Evolutionary conservation across 164 flowering plant genomes (phyloP).

Genomic region (Buxus sempervirens): DNA sequence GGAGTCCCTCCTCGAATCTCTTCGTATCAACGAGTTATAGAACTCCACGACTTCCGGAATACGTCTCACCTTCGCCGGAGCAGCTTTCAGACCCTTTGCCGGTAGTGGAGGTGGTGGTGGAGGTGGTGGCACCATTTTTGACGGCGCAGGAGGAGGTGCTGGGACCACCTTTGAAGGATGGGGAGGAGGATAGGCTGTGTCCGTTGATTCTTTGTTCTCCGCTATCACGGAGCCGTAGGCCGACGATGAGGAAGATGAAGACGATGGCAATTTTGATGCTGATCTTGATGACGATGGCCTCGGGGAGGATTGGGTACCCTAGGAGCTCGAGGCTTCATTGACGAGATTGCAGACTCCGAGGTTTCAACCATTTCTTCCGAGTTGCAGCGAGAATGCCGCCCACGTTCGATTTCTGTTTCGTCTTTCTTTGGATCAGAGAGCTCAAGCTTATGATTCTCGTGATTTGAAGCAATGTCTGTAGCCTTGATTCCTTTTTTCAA

Average conservation of each 20-base stretch:
- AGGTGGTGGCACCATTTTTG: constrained; percentile 26
- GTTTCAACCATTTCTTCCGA: constrained; percentile 38
- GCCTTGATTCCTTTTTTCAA: constrained; percentile 29
- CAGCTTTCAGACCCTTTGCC: constrained; percentile 28
- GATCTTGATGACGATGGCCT: constrained; percentile 29
- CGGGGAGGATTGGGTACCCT: constrained; percentile 81
- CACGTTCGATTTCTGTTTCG: constrained; percentile 26
- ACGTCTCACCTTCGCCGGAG: constrained; percentile 59
- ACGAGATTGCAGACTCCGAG: constrained; percentile 13
- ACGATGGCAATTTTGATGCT: constrained; percentile 17
- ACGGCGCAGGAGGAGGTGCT: constrained; percentile 12
- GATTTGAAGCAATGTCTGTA: constrained; percentile 12
- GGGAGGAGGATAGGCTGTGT: constrained; percentile 23
- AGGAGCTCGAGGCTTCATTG: constrained; percentile 42
- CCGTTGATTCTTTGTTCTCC: constrained; percentile 7
- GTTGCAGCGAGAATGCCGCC: constrained; percentile 30
- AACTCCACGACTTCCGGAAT: constrained; percentile 98
- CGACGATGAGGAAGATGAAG: constrained; percentile 20
- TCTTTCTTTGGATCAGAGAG: constrained; percentile 31
- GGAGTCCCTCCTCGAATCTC: constrained; percentile 72
- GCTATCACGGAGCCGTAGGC: constrained; percentile 6
- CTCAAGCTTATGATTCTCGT: constrained; percentile 24
- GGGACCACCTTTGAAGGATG: constrained; percentile 12
- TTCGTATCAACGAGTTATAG: constrained; percentile 83
- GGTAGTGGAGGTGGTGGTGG: constrained; percentile 68